A percentile compares a stretch with the other conserved stretches of the same genome.
These are phyloP conservation scores for Gonapodya sp. DNA, from an alignment of 192 early-diverging fungal genomes.

Conservation along the genomic window DNA sequence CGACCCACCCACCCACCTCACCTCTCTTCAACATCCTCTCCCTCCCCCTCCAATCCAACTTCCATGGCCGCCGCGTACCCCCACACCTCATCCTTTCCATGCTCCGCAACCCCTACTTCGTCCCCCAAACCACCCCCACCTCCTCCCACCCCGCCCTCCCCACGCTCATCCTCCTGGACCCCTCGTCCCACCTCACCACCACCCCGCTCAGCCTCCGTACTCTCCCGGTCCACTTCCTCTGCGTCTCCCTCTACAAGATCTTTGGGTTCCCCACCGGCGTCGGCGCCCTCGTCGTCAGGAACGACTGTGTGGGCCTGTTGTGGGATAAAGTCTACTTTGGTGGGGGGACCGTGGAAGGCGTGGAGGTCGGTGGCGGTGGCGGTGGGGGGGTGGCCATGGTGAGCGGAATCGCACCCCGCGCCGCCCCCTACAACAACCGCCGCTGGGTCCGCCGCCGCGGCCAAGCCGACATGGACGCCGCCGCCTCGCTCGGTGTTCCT, in stretches of 20 bases:
- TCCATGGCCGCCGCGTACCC: slow-evolving; percentile 62
- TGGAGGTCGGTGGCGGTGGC: slow-evolving; percentile 30
- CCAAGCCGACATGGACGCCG: background rate
- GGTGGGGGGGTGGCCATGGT: background rate
- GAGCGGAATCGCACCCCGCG: no score
- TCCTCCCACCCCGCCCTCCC: background rate
- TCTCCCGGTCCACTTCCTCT: slow-evolving; percentile 50
- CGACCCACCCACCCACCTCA: background rate
- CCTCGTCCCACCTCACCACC: slow-evolving; percentile 61
- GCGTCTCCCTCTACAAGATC: slow-evolving; percentile 78
- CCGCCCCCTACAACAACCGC: no score
- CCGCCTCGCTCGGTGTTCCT: background rate
- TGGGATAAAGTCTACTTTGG: slow-evolving; percentile 58
- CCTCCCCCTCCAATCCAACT: slow-evolving; percentile 81
- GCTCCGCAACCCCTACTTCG: background rate
- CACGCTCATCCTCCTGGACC: slow-evolving; percentile 51
- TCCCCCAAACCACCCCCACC: background rate
- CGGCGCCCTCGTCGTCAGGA: slow-evolving; percentile 61
- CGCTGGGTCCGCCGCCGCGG: background rate
- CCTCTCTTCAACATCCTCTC: slow-evolving; percentile 47
- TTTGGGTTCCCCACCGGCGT: slow-evolving; percentile 80
- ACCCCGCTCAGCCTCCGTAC: slow-evolving; percentile 43
- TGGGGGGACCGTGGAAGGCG: slow-evolving; percentile 62
- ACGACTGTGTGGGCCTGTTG: slow-evolving; percentile 30
- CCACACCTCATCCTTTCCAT: slow-evolving; percentile 19